Percentiles rank a stretch among this genome's conserved stretches.
phyloP scores from a whole-genome alignment of 139 green algal species.

The Chlamydomonas sphaeroides region DNA sequence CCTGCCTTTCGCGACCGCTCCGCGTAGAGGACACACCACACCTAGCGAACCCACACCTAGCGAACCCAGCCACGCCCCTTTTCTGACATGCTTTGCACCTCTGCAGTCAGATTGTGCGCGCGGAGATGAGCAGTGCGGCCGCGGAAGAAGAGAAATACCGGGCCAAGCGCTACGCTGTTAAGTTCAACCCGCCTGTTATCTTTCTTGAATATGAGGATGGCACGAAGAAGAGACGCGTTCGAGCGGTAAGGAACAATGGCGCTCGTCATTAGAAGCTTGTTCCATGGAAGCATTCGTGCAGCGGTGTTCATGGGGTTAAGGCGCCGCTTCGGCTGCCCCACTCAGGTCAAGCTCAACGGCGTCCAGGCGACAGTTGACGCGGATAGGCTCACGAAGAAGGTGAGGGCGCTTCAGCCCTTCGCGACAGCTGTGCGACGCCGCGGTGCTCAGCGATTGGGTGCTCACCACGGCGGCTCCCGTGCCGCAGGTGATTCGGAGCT shows the following conservation, averaged over 20 bases:
- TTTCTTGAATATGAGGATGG: constrained; percentile 56
- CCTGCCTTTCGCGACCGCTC: too few relatives aligned
- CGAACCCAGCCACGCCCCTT: too few relatives aligned
- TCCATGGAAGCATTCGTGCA: not conserved
- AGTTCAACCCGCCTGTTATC: constrained; percentile 46
- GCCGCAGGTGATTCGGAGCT: constrained; percentile 55
- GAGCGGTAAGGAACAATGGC: constrained; percentile 32
- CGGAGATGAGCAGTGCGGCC: too few relatives aligned
- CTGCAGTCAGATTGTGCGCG: too few relatives aligned
- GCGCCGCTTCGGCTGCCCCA: too few relatives aligned
- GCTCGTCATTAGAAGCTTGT: not conserved
- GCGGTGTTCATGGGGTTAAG: too few relatives aligned
- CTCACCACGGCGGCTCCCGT: not conserved
- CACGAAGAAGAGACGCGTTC: constrained; percentile 29
- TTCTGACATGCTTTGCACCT: too few relatives aligned
- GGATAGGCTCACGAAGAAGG: constrained; percentile 52
- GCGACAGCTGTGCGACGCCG: not conserved
- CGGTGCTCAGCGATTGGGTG: not conserved
- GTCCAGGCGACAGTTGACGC: constrained; percentile 24
- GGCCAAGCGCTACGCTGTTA: constrained; percentile 45
- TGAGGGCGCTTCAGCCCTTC: not conserved
- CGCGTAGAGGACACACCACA: too few relatives aligned
- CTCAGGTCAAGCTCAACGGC: constrained; percentile 51
- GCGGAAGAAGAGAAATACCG: too few relatives aligned
- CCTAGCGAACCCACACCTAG: too few relatives aligned